These are phyloP conservation scores for Sporothrix variecibatus DNA, from an alignment of 2,329 filamentous ascomycete species.

Conservation along the genomic window DNA sequence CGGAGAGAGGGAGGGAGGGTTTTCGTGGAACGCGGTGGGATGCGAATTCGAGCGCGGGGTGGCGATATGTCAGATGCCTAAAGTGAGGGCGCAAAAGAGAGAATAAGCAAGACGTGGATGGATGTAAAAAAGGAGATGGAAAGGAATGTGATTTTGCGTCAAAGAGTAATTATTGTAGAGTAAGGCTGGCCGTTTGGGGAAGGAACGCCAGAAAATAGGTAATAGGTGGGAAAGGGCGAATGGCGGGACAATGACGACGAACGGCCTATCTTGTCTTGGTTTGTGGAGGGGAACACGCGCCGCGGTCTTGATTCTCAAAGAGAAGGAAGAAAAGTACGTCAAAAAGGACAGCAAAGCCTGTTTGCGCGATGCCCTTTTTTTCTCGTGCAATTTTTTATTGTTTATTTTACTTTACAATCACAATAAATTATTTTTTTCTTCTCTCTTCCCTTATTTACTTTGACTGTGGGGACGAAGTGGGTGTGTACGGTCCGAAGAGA, in stretches of 20 bases:
- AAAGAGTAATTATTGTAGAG: not conserved
- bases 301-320: not conserved
- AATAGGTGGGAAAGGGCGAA: not conserved
- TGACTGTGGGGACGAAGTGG: conserved; percentile 6
- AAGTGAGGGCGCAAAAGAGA: not conserved
- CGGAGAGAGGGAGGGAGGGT: not conserved
- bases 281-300: not conserved
- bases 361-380: conserved; percentile 11
- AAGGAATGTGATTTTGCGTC: conserved; percentile 10
- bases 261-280: conserved; percentile 1
- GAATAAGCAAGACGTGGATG: not conserved
- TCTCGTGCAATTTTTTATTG: conserved; percentile 11
- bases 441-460: conserved; percentile 10
- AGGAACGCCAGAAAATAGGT: not conserved
- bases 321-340: not conserved
- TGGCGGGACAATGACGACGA: conserved; percentile 14
- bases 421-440: not conserved
- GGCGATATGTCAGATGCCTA: not conserved
- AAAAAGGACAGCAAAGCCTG: conserved; percentile 6
- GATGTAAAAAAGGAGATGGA: not conserved
- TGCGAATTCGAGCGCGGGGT: not conserved
- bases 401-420: conserved; percentile 24
- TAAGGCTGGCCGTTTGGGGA: conserved; percentile 6
- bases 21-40: conserved; percentile 2
- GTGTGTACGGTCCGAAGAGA: not conserved